These are phyloP conservation scores for Pseudocercospora eumusae DNA, from an alignment of 2,329 filamentous ascomycete genomes.

Conservation along the genomic window DNA sequence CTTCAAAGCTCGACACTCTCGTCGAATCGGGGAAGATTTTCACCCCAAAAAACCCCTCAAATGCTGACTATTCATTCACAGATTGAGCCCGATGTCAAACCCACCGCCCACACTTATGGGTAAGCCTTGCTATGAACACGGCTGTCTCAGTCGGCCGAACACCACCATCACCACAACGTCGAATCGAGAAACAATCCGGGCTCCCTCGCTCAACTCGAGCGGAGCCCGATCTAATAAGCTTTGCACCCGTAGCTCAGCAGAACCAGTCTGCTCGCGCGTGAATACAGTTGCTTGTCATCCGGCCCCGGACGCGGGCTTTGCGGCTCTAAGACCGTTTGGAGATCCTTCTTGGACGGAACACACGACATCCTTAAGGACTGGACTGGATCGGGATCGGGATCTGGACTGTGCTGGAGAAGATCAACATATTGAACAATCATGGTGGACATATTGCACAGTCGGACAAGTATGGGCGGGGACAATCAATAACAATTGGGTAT, in stretches of 20 bases:
- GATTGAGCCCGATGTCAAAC: slow-evolving; percentile 17
- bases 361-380: too few relatives aligned
- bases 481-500: slow-evolving; percentile 7
- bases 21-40: background rate
- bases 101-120: slow-evolving; percentile 17
- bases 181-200: slow-evolving; percentile 2
- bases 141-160: background rate
- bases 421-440: background rate
- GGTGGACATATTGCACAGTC: background rate
- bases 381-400: background rate
- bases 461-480: background rate
- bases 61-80: slow-evolving; percentile 5
- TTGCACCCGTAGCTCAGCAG: background rate
- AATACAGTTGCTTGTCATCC: background rate
- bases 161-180: background rate
- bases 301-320: background rate
- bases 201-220: slow-evolving; percentile 2
- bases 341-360: background rate
- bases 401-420: background rate
- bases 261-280: slow-evolving; percentile 6
- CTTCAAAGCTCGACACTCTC: background rate
- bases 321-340: background rate
- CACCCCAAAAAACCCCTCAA: background rate
- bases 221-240: background rate
- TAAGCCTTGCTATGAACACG: slow-evolving; percentile 2